Evolutionary conservation across 345 rosid species (phyloP).

Genomic region (Rhodomyrtus tomentosa): DNA sequence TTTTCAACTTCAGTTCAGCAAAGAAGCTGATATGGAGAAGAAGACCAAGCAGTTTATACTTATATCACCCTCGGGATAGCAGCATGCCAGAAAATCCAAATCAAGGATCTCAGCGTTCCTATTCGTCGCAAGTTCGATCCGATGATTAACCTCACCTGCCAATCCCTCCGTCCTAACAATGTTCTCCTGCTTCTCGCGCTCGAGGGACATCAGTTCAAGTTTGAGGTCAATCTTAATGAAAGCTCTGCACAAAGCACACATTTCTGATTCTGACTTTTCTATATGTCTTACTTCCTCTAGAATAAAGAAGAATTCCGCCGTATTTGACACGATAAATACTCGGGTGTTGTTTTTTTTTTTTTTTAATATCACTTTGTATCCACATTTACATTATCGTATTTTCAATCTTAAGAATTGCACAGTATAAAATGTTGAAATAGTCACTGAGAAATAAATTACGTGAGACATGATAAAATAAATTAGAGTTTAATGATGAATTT

Average conservation of each 20-base stretch:
- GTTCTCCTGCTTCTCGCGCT: neutral
- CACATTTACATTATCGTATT: neutral
- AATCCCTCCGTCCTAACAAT: neutral
- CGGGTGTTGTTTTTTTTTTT: too few relatives aligned
- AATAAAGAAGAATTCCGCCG: neutral
- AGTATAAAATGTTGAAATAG: neutral
- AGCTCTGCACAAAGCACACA: neutral
- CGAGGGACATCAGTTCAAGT: neutral
- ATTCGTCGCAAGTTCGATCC: neutral
- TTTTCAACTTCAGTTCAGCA: conserved; percentile 2
- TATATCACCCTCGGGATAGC: neutral
- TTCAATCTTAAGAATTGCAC: too few relatives aligned
- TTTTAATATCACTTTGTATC: neutral
- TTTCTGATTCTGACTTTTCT: neutral
- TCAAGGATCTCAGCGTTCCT: neutral
- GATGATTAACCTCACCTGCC: neutral
- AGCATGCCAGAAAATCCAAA: neutral
- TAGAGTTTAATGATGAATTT: neutral
- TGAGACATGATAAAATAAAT: neutral
- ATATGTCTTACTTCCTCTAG: neutral
- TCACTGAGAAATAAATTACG: neutral
- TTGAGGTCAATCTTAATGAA: neutral
- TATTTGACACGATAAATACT: neutral
- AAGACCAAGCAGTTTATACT: neutral
- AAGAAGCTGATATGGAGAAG: neutral